Base-by-base conservation (phyloP, 352 stramenopile species). In the Globisporangium heterothallicum region DNA sequence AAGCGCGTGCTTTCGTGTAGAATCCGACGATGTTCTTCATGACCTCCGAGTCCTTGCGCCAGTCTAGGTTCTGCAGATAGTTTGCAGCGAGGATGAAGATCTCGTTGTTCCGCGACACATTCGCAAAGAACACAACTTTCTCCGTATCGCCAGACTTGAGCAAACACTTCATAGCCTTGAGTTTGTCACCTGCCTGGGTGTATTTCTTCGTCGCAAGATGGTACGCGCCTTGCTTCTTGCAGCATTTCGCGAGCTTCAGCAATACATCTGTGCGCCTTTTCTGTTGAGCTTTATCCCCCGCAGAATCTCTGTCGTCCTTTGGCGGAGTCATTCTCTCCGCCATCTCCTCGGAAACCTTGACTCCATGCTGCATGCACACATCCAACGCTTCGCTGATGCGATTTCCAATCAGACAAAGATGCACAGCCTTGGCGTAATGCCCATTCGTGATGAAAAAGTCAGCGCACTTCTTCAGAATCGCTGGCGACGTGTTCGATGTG, bases 131-230 rank as follows among this genome's bases (percentile, higher is more conserved):
- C 29, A 98, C 86, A n/a, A 93, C 74, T 44, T 95, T 97, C 59
- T 98, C 94, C 18, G 88, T 98, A 61, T 98, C 91, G 16, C 94
- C 94, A 14, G 82, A 95, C 64, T 97, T 96, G 47, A 98, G 72
- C 48, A 98, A 64, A 57, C 93, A 98, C 62, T 98, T 97, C 76
- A 98, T 96, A 14, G 92, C 94, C 49, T 94, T 86, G 19, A 96
- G 63, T 18, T 91, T 92, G 49, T 97, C 81, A 13, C 91, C 92
- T 1, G 92, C 92, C 58, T 97, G 86, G 0, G 93, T 98, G 66
- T 98, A 98, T 53, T 98, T 98, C 56, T 98, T 98, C 29, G 87
- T 97, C 16, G 94, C 94, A 27, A 98, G 61, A 46, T 96, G 86
- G 62, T 93, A 97, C 47, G 84, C 79, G 5, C 86, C 79, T 66